phyloP scores from a whole-genome alignment of 768 basidiomycete species.

The Glaciozyma martinii region DNA sequence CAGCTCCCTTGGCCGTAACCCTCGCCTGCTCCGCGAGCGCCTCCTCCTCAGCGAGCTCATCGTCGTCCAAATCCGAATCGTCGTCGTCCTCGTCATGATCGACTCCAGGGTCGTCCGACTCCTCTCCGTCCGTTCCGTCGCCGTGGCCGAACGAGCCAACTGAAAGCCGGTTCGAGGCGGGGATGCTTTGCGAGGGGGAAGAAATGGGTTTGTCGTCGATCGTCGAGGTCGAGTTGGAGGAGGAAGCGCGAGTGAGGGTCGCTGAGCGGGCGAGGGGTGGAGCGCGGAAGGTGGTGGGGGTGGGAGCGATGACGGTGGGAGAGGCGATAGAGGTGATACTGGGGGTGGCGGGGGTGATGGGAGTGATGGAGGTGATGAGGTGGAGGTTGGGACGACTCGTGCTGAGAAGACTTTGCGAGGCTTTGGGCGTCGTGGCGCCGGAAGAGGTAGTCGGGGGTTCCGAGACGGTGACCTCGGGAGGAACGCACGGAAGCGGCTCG shows the following conservation, averaged over 20 bases:
- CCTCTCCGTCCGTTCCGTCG: not conserved
- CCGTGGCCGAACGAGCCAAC: not conserved
- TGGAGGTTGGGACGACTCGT: not conserved
- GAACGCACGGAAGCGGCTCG: not conserved
- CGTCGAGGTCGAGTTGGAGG: not conserved
- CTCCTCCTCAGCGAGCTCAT: slow-evolving; percentile 25
- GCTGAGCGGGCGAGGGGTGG: not conserved
- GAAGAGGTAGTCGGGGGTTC: not conserved
- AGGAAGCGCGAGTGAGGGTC: not conserved
- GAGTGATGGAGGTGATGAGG: not conserved
- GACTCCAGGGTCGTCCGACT: not conserved
- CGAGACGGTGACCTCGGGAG: not conserved
- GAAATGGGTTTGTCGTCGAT: not conserved
- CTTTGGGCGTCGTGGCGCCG: not conserved
- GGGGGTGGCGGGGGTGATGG: too few species aligned
- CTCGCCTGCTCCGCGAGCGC: slow-evolving; percentile 20
- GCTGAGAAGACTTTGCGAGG: not conserved
- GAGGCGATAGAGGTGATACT: too few species aligned
- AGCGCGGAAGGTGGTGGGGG: too few species aligned
- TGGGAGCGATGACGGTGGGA: too few species aligned
- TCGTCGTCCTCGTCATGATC: not conserved
- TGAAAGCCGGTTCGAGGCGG: not conserved
- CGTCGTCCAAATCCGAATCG: slow-evolving; percentile 20
- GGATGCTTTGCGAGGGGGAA: not conserved
- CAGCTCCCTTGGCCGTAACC: slow-evolving; percentile 12